phyloP scores from a whole-genome alignment of 257 asterid genomes.

The Prunella vulgaris region DNA sequence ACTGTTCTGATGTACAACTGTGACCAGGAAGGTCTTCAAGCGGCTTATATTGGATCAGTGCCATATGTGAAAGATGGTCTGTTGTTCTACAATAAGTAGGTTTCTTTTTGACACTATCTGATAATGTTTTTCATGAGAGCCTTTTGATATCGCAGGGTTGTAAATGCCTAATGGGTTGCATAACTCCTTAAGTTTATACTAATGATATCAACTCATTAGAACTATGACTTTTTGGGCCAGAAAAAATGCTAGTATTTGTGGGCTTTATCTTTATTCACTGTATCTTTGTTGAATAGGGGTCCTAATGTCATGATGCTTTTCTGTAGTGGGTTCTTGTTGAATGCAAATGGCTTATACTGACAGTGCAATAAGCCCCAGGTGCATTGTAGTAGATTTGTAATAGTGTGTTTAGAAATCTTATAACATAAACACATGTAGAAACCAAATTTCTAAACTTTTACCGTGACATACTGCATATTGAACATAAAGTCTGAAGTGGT shows the following conservation, averaged over 20 bases:
- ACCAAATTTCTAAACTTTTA: background rate
- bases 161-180: background rate
- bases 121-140: background rate
- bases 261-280: background rate
- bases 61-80: conserved; percentile 86
- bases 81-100: conserved; percentile 82
- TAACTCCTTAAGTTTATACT: background rate
- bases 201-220: background rate
- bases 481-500: background rate
- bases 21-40: conserved; percentile 61
- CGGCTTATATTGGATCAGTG: conserved; percentile 61
- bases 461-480: background rate
- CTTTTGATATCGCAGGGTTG: background rate
- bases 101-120: background rate
- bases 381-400: background rate
- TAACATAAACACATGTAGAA: background rate
- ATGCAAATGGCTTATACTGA: background rate
- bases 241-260: background rate
- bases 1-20: conserved; percentile 56
- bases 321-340: background rate
- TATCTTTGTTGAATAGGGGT: background rate
- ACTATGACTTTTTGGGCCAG: background rate
- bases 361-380: background rate
- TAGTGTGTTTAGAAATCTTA: background rate
- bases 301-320: background rate